A percentile compares a stretch with the other conserved stretches of the same genome.
phyloP scores from a whole-genome alignment of 2,329 filamentous ascomycete genomes.

The Aspergillus ruber region DNA sequence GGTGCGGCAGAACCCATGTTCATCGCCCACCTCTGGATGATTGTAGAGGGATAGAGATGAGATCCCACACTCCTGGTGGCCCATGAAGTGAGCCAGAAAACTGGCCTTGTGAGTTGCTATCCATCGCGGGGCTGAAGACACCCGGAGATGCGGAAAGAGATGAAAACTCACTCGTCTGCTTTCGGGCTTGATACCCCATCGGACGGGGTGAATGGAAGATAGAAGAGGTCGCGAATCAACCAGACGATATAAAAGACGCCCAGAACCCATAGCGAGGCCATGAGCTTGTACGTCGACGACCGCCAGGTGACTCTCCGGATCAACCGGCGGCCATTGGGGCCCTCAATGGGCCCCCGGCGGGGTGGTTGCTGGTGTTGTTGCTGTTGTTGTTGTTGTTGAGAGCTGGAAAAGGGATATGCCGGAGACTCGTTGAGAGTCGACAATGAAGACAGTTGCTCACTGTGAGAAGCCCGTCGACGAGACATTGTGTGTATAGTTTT shows the following conservation, averaged over 20 bases:
- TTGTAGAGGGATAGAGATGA: slow-evolving; percentile 29
- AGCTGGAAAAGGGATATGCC: slow-evolving; percentile 28
- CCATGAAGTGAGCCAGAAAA: slow-evolving; percentile 30
- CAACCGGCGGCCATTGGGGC: slow-evolving; percentile 33
- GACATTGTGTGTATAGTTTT: slow-evolving; percentile 23
- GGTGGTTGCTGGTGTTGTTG: slow-evolving; percentile 15
- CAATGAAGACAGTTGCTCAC: slow-evolving; percentile 22
- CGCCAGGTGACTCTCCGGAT: slow-evolving; percentile 38
- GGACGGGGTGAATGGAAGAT: slow-evolving; percentile 25
- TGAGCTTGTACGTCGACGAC: slow-evolving; percentile 36
- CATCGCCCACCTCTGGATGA: slow-evolving; percentile 15
- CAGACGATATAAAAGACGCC: slow-evolving; percentile 36
- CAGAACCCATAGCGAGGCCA: slow-evolving; percentile 35
- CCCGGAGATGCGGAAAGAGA: background rate
- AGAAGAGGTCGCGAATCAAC: slow-evolving; percentile 35
- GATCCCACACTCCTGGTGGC: slow-evolving; percentile 32
- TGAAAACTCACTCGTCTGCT: background rate
- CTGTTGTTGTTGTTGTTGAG: slow-evolving; percentile 14
- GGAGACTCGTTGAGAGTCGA: slow-evolving; percentile 27
- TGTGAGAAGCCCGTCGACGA: slow-evolving; percentile 32
- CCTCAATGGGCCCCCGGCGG: slow-evolving; percentile 33
- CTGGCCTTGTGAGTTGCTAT: slow-evolving; percentile 14
- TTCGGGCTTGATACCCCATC: background rate
- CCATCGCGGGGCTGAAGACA: background rate
- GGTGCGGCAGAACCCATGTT: slow-evolving; percentile 24